A percentile compares a stretch with the other conserved stretches of the same genome.
phyloP scores from a whole-genome alignment of 1,139 yeast genomes.

The Scheffersomyces insectosa region DNA sequence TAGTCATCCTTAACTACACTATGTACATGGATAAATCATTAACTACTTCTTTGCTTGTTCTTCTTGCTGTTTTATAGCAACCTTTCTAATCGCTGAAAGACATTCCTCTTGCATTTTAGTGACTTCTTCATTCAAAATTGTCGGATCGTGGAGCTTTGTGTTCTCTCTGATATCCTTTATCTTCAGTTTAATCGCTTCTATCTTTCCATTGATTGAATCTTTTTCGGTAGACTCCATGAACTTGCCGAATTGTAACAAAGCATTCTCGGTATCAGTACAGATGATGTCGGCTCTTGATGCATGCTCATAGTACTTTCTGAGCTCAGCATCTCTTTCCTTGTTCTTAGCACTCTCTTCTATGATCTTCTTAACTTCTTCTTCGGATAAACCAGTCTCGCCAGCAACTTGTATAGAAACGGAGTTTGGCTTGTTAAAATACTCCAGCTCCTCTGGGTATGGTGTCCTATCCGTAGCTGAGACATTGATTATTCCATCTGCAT shows the following conservation, averaged over 20 bases:
- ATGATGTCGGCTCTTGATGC: constrained; percentile 57
- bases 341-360: constrained; percentile 52
- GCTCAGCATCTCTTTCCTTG: constrained; percentile 44
- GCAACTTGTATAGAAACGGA: constrained; percentile 65
- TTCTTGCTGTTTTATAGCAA: constrained; percentile 45
- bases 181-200: constrained; percentile 40
- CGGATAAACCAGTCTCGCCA: constrained; percentile 67
- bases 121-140: constrained; percentile 41
- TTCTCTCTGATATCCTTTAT: constrained; percentile 47
- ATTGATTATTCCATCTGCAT: constrained; percentile 80
- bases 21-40: constrained; percentile 4
- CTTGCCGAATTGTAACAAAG: constrained; percentile 45
- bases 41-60: constrained; percentile 9
- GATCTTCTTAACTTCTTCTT: constrained; percentile 58
- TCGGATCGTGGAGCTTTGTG: constrained; percentile 34
- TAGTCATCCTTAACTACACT: not conserved
- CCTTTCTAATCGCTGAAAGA: constrained; percentile 52
- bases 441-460: constrained; percentile 40
- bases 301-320: constrained; percentile 43
- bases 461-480: constrained; percentile 72
- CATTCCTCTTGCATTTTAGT: constrained; percentile 53
- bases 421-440: constrained; percentile 31
- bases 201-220: constrained; percentile 24
- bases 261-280: constrained; percentile 56
- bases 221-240: constrained; percentile 41